Base-by-base conservation (phyloP, 345 rosid species). In the Euphorbia lathyris region DNA sequence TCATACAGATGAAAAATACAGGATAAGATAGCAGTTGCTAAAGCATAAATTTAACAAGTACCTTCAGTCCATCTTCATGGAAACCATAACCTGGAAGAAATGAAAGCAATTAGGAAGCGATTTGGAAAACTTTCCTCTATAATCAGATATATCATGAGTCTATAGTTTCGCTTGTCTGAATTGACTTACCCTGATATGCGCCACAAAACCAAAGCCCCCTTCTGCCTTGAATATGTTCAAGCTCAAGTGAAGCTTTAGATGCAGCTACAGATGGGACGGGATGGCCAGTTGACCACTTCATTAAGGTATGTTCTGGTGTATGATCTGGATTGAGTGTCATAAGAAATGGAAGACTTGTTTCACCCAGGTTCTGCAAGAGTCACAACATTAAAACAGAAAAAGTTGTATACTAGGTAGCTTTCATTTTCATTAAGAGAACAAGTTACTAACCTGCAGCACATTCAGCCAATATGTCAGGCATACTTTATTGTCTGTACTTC, bases 31-130 rank as follows among this genome's bases (percentile, higher is more conserved):
- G n/a, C n/a, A n/a, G n/a, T n/a, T n/a, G n/a, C n/a, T n/a, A n/a
- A n/a, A n/a, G n/a, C n/a, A n/a, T n/a, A n/a, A n/a, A n/a, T n/a
- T n/a, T n/a, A n/a, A n/a, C n/a, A n/a, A n/a, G n/a, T 85, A 77
- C 97, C 97, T 90, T 94, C 40, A 94, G 77, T 71, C 97, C 96
- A 58, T 94, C 97, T 81, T 94, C 97, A 77, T 91, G 99, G 81
- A 91, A 94, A 72, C 97, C 99, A 76, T 91, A 90, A 52, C 98
- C 98, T 91, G 88, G 81, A 79, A 81, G 42, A 63, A 9, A 71
- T 23, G 42, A 47, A 26, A 30, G 45, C 23, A 11, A 34, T 34
- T 26, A 22, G 11, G 38, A 30, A 65, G 70, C 22, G 43, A 66
- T 2, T 64, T 29, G 8, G 65, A 17, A 17, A 7, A 25, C 16